Evolutionary conservation across 2,329 filamentous ascomycete species (phyloP).

Genomic region (Alternaria arbusti): DNA sequence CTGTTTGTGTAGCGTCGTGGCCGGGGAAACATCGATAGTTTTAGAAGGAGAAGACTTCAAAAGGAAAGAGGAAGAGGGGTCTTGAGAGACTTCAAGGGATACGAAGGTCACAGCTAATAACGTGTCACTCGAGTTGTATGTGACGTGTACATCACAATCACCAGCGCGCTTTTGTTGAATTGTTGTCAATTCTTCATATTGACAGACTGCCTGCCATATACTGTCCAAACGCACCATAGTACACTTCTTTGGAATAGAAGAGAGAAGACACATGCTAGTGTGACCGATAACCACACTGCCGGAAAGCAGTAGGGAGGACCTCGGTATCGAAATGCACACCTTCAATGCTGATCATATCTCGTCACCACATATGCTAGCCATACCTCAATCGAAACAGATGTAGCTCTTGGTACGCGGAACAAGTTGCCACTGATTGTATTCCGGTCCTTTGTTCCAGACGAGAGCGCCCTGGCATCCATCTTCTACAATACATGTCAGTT

Average conservation of each 20-base stretch:
- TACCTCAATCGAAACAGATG: background rate
- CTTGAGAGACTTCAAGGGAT: background rate
- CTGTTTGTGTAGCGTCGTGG: background rate
- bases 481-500: background rate
- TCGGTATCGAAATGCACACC: background rate
- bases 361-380: background rate
- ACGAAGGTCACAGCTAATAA: background rate
- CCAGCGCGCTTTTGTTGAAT: background rate
- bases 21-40: background rate
- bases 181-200: background rate
- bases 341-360: background rate
- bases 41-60: background rate
- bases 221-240: background rate
- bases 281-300: background rate
- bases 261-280: background rate
- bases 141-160: background rate
- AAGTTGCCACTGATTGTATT: too few species aligned
- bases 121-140: background rate
- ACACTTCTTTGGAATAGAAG: background rate
- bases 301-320: background rate
- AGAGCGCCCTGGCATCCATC: background rate
- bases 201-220: background rate
- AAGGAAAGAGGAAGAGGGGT: background rate
- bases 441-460: background rate
- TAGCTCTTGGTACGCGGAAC: background rate